Conservation (phyloP, 352 stramenopile species). For the Lagenidium giganteum region DNA sequence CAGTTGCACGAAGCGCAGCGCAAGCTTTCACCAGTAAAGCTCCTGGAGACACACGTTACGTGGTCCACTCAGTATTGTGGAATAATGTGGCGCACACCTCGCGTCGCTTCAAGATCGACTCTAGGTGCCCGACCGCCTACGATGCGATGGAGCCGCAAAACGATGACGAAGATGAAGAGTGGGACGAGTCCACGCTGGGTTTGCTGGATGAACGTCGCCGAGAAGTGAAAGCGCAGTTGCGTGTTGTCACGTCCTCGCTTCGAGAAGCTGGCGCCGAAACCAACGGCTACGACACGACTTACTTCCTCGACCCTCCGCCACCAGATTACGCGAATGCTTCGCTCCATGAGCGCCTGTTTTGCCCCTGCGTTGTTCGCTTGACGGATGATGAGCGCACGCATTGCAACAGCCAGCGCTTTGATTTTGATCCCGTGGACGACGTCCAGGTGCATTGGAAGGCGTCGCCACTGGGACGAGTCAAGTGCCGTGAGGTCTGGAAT, state of each 20-base stretch:
- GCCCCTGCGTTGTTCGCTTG: conserved; percentile 11
- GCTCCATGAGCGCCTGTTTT: conserved; percentile 29
- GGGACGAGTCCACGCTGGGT: conserved; percentile 12
- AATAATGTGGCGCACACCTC: too few species aligned
- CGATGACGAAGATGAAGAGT: conserved; percentile 5
- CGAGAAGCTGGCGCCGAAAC: conserved; percentile 39
- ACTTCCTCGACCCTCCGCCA: conserved; percentile 32
- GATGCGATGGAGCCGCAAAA: too few species aligned
- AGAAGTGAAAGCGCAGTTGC: conserved; percentile 34
- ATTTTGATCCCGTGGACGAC: conserved; percentile 38
- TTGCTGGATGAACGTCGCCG: conserved; percentile 29
- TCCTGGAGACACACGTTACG: too few species aligned
- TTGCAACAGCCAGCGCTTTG: conserved; percentile 24
- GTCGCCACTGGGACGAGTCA: conserved; percentile 33
- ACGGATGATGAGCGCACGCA: conserved; percentile 10
- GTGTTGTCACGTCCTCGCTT: conserved; percentile 30
- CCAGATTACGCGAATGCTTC: conserved; percentile 10
- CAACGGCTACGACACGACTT: conserved; percentile 46
- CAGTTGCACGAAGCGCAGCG: too few species aligned
- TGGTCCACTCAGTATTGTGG: too few species aligned
- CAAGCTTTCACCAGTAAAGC: too few species aligned
- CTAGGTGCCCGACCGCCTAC: too few species aligned
- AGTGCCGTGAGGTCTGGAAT: conserved; percentile 44
- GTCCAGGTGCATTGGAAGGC: conserved; percentile 28
- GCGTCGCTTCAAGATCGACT: too few species aligned